These are phyloP conservation scores for Sphagnum magellanicum DNA, from an alignment of 228 moss, liverwort and hornwort genomes.

Conservation along the genomic window DNA sequence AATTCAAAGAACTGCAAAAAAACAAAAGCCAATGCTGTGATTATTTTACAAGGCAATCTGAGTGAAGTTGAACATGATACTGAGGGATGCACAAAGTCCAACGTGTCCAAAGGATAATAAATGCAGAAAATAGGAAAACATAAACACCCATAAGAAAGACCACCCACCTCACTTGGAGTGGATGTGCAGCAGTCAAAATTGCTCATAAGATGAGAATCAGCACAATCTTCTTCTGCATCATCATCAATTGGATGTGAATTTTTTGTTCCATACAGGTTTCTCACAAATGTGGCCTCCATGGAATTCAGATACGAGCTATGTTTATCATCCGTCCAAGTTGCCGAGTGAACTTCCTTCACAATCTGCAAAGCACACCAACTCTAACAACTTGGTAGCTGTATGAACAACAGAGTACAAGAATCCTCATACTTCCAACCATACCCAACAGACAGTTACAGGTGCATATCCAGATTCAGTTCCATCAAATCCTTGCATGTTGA, in stretches of 20 bases:
- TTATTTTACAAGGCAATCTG: neutral
- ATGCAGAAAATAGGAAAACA: too few relatives aligned
- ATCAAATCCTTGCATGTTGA: too few relatives aligned
- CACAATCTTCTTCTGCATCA: constrained; percentile 57
- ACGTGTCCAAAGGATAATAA: too few relatives aligned
- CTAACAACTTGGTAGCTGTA: too few relatives aligned
- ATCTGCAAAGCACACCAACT: too few relatives aligned
- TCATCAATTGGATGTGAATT: constrained; percentile 14
- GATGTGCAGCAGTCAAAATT: constrained; percentile 33
- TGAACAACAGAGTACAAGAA: too few relatives aligned
- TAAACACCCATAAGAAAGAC: neutral
- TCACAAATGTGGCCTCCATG: constrained; percentile 58
- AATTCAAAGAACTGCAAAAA: constrained; percentile 42
- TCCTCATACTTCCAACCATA: too few relatives aligned
- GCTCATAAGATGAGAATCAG: constrained; percentile 44
- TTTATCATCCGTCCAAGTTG: constrained; percentile 62
- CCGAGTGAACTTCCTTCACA: neutral
- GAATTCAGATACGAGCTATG: constrained; percentile 58
- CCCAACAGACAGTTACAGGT: too few relatives aligned
- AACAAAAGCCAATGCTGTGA: neutral
- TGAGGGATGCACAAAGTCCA: too few relatives aligned
- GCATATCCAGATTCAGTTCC: too few relatives aligned
- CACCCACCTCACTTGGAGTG: constrained; percentile 32
- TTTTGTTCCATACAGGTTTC: constrained; percentile 26
- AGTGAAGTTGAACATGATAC: too few relatives aligned